These are phyloP conservation scores for Myxozyma neglecta DNA, from an alignment of 805 yeast species.

Conservation along the genomic window DNA sequence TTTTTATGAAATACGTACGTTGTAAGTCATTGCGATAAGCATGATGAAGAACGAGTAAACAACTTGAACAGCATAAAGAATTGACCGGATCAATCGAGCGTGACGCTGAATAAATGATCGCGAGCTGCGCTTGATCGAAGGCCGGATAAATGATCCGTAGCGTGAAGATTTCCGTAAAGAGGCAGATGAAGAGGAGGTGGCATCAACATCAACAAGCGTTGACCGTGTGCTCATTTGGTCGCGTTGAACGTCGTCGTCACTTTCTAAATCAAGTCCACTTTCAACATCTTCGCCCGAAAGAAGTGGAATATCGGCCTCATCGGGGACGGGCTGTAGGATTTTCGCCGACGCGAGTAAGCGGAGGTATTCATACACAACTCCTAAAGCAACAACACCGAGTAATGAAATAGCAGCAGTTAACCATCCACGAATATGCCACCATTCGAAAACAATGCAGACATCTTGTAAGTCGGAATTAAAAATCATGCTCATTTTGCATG, in stretches of 20 bases:
- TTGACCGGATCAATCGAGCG: slow-evolving; percentile 4
- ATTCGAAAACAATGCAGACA: slow-evolving; percentile 67
- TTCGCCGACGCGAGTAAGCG: slow-evolving; percentile 35
- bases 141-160: background rate
- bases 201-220: background rate
- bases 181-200: background rate
- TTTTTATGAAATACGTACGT: slow-evolving; percentile 39
- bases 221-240: background rate
- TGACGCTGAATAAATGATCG: slow-evolving; percentile 1
- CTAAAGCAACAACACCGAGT: slow-evolving; percentile 48
- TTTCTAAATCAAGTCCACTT: background rate
- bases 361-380: slow-evolving; percentile 62
- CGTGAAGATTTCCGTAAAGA: background rate
- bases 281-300: background rate
- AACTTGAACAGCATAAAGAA: slow-evolving; percentile 64
- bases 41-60: slow-evolving; percentile 58
- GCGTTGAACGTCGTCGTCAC: background rate
- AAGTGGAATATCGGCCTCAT: background rate
- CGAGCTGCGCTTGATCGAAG: background rate
- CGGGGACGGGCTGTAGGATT: background rate
- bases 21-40: slow-evolving; percentile 70
- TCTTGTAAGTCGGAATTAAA: slow-evolving; percentile 76
- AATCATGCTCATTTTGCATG: slow-evolving; percentile 48
- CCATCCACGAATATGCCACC: slow-evolving; percentile 72
- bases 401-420: slow-evolving; percentile 55